Conservation (phyloP, 192 early-diverging fungal species). For the Mortierella claussenii region DNA sequence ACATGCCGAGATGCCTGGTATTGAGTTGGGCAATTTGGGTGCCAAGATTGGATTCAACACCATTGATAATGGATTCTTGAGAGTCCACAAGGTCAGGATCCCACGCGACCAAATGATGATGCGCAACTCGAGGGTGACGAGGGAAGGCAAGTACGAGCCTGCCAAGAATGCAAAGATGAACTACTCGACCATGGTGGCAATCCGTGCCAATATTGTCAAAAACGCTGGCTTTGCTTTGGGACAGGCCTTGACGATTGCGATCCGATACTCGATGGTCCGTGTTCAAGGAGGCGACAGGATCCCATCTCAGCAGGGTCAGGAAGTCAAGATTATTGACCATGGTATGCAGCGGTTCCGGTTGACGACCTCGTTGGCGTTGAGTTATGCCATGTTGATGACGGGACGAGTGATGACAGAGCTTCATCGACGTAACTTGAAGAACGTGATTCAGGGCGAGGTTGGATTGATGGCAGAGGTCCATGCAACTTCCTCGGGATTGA, state of each 20-base stretch:
- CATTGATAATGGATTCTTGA: constrained; percentile 75
- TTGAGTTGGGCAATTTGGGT: constrained; percentile 56
- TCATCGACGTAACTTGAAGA: constrained; percentile 75
- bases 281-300: constrained; percentile 66
- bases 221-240: constrained; percentile 59
- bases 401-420: constrained; percentile 75
- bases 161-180: constrained; percentile 80
- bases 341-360: constrained; percentile 86
- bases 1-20: constrained; percentile 45
- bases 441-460: constrained; percentile 58
- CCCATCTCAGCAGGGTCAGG: constrained; percentile 62
- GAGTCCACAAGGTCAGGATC: constrained; percentile 84
- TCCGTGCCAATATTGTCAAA: constrained; percentile 79
- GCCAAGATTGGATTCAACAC: constrained; percentile 79
- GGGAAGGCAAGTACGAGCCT: constrained; percentile 74
- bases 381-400: constrained; percentile 86
- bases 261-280: constrained; percentile 86
- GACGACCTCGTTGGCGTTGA: constrained; percentile 81
- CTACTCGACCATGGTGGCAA: constrained; percentile 80
- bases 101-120: constrained; percentile 88
- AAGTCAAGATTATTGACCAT: constrained; percentile 87
- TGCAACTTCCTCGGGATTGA: constrained; percentile 84
- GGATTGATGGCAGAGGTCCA: constrained; percentile 73
- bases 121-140: constrained; percentile 83
- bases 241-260: constrained; percentile 82